phyloP scores from a whole-genome alignment of 1,139 yeast genomes.

The Debaryomyces coudertii region DNA sequence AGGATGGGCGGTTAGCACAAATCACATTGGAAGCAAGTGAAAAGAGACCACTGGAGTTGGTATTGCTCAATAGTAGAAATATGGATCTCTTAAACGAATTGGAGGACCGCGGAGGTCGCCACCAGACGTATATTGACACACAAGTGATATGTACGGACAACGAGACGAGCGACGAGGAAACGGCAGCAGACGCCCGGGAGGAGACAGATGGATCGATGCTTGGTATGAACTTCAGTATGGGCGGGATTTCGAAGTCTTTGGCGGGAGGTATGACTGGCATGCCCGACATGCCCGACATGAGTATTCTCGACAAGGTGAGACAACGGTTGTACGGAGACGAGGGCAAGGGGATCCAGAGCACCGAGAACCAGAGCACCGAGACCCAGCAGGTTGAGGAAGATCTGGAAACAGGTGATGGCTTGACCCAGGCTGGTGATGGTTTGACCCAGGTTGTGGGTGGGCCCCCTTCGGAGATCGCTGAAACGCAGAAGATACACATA shows the following conservation, averaged over 20 bases:
- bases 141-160: constrained; percentile 10
- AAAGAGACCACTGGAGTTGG: not conserved
- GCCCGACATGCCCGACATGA: constrained; percentile 9
- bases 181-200: constrained; percentile 10
- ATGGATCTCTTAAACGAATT: constrained; percentile 28
- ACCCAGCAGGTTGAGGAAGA: not conserved
- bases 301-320: constrained; percentile 15
- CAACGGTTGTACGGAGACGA: constrained; percentile 13
- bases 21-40: not conserved
- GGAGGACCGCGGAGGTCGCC: constrained; percentile 17
- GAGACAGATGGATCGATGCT: constrained; percentile 8
- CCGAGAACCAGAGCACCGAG: not conserved
- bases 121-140: constrained; percentile 12
- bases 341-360: not conserved
- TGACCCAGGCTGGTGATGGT: not conserved
- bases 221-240: constrained; percentile 20
- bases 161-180: constrained; percentile 13
- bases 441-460: not conserved
- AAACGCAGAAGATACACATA: constrained; percentile 3
- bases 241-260: constrained; percentile 17
- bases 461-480: not conserved
- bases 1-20: constrained; percentile 1
- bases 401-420: not conserved
- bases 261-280: constrained; percentile 7
- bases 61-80: not conserved